These are phyloP conservation scores for Manihot esculenta DNA, from an alignment of 441 rosid genomes.

Conservation along the genomic window DNA sequence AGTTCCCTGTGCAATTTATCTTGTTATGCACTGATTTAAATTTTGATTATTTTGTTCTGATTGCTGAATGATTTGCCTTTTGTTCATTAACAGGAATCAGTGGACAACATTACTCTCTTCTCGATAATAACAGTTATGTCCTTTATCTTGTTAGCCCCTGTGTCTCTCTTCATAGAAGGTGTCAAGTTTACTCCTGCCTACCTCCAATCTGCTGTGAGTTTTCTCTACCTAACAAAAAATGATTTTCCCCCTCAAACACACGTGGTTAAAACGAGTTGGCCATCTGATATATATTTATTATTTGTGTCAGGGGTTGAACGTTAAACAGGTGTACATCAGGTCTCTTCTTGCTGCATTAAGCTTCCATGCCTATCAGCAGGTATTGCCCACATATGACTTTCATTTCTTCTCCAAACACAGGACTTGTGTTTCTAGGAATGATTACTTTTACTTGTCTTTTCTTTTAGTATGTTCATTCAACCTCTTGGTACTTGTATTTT, in stretches of 20 bases:
- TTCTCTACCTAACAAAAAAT: neutral
- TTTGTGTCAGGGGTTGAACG: slow-evolving; percentile 74
- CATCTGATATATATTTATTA: slow-evolving; percentile 13
- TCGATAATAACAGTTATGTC: slow-evolving; percentile 94
- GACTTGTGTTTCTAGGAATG: neutral
- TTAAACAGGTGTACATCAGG: slow-evolving; percentile 57
- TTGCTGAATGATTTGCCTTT: slow-evolving; percentile 14
- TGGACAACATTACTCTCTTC: slow-evolving; percentile 97
- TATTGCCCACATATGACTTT: slow-evolving; percentile 24
- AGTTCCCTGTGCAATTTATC: neutral
- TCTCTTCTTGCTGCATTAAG: slow-evolving; percentile 83
- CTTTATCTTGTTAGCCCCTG: slow-evolving; percentile 73
- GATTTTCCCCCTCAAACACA: neutral
- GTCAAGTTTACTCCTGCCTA: slow-evolving; percentile 85
- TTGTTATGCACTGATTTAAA: neutral
- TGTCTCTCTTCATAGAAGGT: slow-evolving; percentile 79
- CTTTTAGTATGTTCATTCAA: neutral
- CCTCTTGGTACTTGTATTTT: neutral
- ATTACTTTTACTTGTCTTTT: neutral
- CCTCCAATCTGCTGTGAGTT: slow-evolving; percentile 81
- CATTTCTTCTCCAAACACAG: neutral
- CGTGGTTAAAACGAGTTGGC: neutral
- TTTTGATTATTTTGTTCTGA: neutral
- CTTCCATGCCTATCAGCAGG: slow-evolving; percentile 99
- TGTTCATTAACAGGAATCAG: slow-evolving; percentile 58